Evolutionary conservation across 2,329 filamentous ascomycete genomes (phyloP), one percentile per base, ranked within the genome.

Genomic region (Penicillium sp.): DNA sequence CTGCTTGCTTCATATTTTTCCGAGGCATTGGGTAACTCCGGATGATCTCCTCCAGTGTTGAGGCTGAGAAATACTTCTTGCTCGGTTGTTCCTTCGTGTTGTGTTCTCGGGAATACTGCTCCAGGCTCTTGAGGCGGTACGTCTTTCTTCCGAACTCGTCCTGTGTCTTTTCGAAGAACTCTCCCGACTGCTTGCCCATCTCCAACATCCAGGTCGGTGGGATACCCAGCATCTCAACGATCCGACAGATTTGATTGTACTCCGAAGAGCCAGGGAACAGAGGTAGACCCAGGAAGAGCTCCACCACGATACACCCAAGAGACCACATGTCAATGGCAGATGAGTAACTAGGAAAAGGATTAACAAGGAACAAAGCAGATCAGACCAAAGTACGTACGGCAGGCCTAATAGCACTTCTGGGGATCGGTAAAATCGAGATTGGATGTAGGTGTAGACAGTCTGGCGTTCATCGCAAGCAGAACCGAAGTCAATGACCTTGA

Each of bases 281-380:
- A 1, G 93, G 93, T 43, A 98, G 76, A 40, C 93, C 93, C 1
- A 98, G 78, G 76, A 98, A 98, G 17, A 98, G 77, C 70, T 98
- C 93, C 22, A 98, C 93, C 15, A 98, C 91, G 59, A 98, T 98
- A 70, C 93, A 98, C 47, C 93, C 93, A 39, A 98, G 75, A 4
- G 93, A 98, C 93, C 93, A 98, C 91, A 98, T 98, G 65, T 98
- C 93, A 64, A 98, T 98, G 38, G 93, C 93, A 4, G 93, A 96
- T 13, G 93, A 97, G 69, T 98, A 98, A 24, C 77, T 79, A 53
- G 15, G 32, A n/a, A 15, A 5, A 41, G 2, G 37, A 7, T 57
- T 37, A 53, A 59, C 40, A 37, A 43, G 21, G 19, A 44, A 49
- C 45, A 53, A 32, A 51, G 22, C 9, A 35, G 24, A 41, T 17